phyloP scores from a whole-genome alignment of 176 grass and related monocot species.

The Tillandsia leiboldiana region DNA sequence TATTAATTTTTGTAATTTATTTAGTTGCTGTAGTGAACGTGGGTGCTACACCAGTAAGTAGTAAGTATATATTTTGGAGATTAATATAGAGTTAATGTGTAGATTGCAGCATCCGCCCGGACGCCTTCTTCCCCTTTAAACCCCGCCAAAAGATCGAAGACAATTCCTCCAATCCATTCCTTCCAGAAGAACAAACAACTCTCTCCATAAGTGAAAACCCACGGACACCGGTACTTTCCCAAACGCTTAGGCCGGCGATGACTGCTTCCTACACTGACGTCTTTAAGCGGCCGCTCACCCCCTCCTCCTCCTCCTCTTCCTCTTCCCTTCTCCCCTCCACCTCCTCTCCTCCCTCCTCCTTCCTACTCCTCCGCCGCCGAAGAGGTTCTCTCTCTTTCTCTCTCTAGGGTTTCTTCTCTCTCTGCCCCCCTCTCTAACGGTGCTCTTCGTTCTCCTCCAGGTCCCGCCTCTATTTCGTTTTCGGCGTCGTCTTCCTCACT shows the following conservation, averaged over 20 bases:
- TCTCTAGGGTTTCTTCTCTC: background rate
- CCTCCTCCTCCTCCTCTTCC: background rate
- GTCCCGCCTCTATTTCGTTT: conserved; percentile 1
- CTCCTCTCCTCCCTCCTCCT: background rate
- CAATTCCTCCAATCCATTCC: too few species aligned
- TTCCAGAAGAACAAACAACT: too few species aligned
- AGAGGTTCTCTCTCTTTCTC: background rate
- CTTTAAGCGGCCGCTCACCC: conserved; percentile 18
- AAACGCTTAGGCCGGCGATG: conserved; percentile 10
- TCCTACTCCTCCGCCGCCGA: conserved; percentile 1
- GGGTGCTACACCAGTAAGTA: too few species aligned
- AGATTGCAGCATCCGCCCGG: too few species aligned
- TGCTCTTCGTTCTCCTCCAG: background rate
- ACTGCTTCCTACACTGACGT: conserved; percentile 2
- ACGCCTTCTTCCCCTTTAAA: too few species aligned
- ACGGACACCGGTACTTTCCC: too few species aligned
- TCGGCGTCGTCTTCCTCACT: conserved; percentile 4
- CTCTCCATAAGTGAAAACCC: too few species aligned
- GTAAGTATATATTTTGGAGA: too few species aligned
- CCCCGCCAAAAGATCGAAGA: too few species aligned
- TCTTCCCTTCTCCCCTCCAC: background rate
- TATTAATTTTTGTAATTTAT: too few species aligned
- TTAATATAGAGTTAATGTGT: too few species aligned
- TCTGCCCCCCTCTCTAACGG: background rate
- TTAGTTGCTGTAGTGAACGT: too few species aligned